Percentiles rank a stretch among this genome's conserved stretches.
Evolutionary conservation across 169 alveolate species (phyloP).

Genomic region (Plasmodium sp.): DNA sequence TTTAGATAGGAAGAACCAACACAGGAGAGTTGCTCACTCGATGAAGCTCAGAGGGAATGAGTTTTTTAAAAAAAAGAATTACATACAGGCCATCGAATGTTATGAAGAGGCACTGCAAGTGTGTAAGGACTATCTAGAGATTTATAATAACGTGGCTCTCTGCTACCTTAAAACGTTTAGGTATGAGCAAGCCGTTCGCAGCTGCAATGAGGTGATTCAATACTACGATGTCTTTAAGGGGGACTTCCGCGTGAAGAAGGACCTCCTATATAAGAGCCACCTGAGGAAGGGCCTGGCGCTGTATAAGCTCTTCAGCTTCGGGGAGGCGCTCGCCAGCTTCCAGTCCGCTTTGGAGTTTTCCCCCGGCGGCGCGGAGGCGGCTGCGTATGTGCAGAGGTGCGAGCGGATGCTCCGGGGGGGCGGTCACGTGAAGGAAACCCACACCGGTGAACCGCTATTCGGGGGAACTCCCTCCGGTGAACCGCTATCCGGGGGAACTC

Average conservation of each 20-base stretch:
- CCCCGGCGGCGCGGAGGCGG: background rate
- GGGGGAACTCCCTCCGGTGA: too few species aligned
- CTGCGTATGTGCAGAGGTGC: constrained; percentile 6
- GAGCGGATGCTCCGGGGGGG: background rate
- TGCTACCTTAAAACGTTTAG: constrained; percentile 31
- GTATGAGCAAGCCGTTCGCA: constrained; percentile 23
- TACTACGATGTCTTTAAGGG: constrained; percentile 3
- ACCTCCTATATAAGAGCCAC: constrained; percentile 10
- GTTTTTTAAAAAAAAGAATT: constrained; percentile 12
- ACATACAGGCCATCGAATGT: constrained; percentile 34
- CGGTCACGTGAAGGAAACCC: background rate
- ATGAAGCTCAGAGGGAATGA: constrained; percentile 36
- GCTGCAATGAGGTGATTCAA: constrained; percentile 20
- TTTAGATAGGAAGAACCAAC: constrained; percentile 18
- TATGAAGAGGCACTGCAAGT: constrained; percentile 21
- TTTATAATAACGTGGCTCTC: constrained; percentile 29
- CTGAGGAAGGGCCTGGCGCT: constrained; percentile 22
- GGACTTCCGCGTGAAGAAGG: background rate
- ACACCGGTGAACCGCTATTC: too few species aligned
- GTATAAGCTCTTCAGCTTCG: background rate
- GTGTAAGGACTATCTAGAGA: constrained; percentile 27
- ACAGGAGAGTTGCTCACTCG: constrained; percentile 6
- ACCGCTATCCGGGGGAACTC: background rate
- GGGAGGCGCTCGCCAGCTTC: background rate
- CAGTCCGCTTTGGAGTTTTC: background rate